Conservation (phyloP, 257 asterid species). For the Forsythia viridissima region DNA sequence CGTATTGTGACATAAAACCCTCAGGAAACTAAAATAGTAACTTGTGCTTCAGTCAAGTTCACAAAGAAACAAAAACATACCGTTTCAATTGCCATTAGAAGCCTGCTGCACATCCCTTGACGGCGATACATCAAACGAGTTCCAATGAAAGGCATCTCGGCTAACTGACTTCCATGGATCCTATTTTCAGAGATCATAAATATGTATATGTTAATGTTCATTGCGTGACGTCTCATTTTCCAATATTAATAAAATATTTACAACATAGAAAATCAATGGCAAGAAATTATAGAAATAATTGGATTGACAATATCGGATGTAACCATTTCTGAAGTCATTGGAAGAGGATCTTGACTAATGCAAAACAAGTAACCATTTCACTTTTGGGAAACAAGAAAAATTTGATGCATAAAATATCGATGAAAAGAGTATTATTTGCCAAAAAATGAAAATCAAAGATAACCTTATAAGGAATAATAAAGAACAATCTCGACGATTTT, state of each 20-base stretch:
- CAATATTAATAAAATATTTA: constrained; percentile 1
- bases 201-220: neutral
- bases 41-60: constrained; percentile 8
- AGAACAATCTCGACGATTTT: constrained; percentile 6
- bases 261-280: neutral
- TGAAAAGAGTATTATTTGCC: neutral
- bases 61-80: constrained; percentile 41
- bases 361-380: neutral
- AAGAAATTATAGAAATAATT: constrained; percentile 10
- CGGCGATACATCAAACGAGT: constrained; percentile 75
- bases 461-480: neutral
- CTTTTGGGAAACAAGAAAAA: neutral
- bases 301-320: constrained; percentile 1
- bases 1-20: too few relatives aligned
- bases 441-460: too few relatives aligned
- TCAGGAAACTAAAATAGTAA: constrained; percentile 3
- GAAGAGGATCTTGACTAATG: neutral
- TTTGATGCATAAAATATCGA: neutral
- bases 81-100: constrained; percentile 66
- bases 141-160: constrained; percentile 98
- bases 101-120: constrained; percentile 91
- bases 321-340: neutral
- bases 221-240: neutral
- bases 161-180: constrained; percentile 79
- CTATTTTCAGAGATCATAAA: constrained; percentile 37